Evolutionary conservation across 192 early-diverging fungal species (phyloP).

Genomic region (Lunasporangiospora selenospora): DNA sequence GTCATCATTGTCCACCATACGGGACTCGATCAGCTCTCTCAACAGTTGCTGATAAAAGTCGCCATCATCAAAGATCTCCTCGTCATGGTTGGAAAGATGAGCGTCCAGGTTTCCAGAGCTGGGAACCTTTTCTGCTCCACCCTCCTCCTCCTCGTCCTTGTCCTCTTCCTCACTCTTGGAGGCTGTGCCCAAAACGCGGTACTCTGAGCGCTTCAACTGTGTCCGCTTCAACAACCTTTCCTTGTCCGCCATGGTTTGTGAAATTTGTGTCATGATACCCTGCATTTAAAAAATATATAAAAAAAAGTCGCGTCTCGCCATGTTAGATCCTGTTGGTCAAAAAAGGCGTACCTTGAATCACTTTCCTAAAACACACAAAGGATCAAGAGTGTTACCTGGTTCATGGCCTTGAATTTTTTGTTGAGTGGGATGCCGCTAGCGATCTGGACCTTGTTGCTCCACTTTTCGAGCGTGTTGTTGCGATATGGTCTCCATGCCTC

Average conservation of each 20-base stretch:
- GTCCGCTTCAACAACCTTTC: slow-evolving; percentile 88
- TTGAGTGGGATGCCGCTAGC: slow-evolving; percentile 70
- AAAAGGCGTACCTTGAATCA: slow-evolving; percentile 8
- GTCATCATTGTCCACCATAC: slow-evolving; percentile 92
- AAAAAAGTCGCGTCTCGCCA: not conserved
- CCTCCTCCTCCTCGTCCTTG: slow-evolving; percentile 42
- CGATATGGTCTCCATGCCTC: slow-evolving; percentile 78
- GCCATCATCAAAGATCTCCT: slow-evolving; percentile 93
- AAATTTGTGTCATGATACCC: slow-evolving; percentile 76
- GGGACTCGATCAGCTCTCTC: slow-evolving; percentile 93
- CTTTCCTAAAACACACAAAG: slow-evolving; percentile 25
- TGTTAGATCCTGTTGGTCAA: not conserved
- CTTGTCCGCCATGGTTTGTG: slow-evolving; percentile 70
- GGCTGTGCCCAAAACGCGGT: slow-evolving; percentile 61
- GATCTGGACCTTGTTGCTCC: slow-evolving; percentile 87
- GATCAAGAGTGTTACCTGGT: slow-evolving; percentile 60
- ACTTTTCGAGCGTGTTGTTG: slow-evolving; percentile 90
- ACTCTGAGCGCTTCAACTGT: slow-evolving; percentile 79
- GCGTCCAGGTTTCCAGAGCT: slow-evolving; percentile 53
- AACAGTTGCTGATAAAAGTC: slow-evolving; percentile 96
- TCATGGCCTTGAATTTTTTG: slow-evolving; percentile 97
- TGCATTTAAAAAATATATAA: slow-evolving; percentile 2
- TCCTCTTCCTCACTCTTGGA: slow-evolving; percentile 49
- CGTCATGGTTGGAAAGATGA: slow-evolving; percentile 75
- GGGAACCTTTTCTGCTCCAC: slow-evolving; percentile 42